Evolutionary conservation across 192 early-diverging fungal species (phyloP).

Genomic region (Thamnidium elegans): DNA sequence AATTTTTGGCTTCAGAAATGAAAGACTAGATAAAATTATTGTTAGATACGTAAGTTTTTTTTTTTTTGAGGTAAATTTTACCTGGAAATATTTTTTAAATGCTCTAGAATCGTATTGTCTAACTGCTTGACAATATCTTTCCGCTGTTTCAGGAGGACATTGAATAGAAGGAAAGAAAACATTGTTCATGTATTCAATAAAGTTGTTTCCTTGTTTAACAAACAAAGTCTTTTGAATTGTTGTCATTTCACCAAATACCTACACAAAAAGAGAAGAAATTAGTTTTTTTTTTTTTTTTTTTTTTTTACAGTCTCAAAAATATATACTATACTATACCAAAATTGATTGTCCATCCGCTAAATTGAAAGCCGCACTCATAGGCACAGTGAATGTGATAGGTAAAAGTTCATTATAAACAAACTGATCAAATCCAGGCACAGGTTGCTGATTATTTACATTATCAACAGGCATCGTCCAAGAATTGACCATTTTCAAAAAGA

Average conservation of each 20-base stretch:
- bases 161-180: constrained; percentile 63
- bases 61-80: constrained; percentile 25
- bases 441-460: neutral
- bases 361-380: constrained; percentile 70
- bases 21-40: constrained; percentile 6
- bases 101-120: constrained; percentile 61
- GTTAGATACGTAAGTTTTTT: no score
- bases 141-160: constrained; percentile 61
- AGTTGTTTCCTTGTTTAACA: constrained; percentile 53
- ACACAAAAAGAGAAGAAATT: neutral
- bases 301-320: neutral
- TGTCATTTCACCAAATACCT: constrained; percentile 56
- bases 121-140: constrained; percentile 74
- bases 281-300: neutral
- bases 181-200: constrained; percentile 57
- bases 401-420: constrained; percentile 77
- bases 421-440: constrained; percentile 48
- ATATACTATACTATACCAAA: constrained; percentile 45
- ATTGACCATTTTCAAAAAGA: constrained; percentile 64
- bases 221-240: constrained; percentile 54
- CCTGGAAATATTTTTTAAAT: constrained; percentile 74
- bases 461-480: constrained; percentile 49
- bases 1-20: constrained; percentile 13
- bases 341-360: constrained; percentile 71
- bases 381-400: constrained; percentile 76